Conservation (phyloP, 2,329 filamentous ascomycete species). For the Sphaceloma murrayae region DNA sequence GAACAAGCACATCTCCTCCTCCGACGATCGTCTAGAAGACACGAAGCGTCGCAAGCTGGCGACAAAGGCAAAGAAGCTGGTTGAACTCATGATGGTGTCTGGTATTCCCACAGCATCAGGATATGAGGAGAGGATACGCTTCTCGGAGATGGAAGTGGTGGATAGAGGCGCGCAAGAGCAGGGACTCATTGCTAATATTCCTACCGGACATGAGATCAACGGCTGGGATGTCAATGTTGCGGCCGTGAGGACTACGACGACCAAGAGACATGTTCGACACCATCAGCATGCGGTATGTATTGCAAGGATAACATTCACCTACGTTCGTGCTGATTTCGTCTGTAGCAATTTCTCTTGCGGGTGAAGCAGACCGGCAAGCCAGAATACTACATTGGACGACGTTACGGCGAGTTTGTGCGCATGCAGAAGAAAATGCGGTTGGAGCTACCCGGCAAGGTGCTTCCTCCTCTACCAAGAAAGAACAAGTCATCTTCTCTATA, state of each 20-base stretch:
- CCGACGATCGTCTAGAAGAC: conserved; percentile 89
- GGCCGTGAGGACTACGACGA: conserved; percentile 67
- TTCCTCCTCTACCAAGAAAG: conserved; percentile 81
- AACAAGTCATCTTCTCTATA: conserved; percentile 70
- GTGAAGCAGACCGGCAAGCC: conserved; percentile 68
- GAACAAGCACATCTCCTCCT: conserved; percentile 92
- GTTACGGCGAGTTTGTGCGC: conserved; percentile 79
- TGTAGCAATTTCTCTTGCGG: conserved; percentile 76
- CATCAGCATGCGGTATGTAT: conserved; percentile 79
- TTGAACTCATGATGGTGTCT: conserved; percentile 99
- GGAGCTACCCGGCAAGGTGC: conserved; percentile 81
- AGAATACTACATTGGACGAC: conserved; percentile 69
- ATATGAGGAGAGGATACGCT: conserved; percentile 93
- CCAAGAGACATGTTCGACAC: conserved; percentile 78
- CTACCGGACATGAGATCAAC: conserved; percentile 85
- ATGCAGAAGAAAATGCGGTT: conserved; percentile 70
- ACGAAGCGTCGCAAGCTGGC: conserved; percentile 91
- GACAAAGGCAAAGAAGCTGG: conserved; percentile 84
- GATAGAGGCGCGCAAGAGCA: conserved; percentile 88
- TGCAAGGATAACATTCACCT: not conserved
- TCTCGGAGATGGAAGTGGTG: conserved; percentile 93
- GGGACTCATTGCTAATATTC: conserved; percentile 74
- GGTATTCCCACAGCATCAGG: conserved; percentile 91
- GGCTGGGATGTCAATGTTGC: conserved; percentile 97
- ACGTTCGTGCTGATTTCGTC: not conserved